Evolutionary conservation across 169 alveolate species (phyloP).

Genomic region (Cardiosporidium cionae): DNA sequence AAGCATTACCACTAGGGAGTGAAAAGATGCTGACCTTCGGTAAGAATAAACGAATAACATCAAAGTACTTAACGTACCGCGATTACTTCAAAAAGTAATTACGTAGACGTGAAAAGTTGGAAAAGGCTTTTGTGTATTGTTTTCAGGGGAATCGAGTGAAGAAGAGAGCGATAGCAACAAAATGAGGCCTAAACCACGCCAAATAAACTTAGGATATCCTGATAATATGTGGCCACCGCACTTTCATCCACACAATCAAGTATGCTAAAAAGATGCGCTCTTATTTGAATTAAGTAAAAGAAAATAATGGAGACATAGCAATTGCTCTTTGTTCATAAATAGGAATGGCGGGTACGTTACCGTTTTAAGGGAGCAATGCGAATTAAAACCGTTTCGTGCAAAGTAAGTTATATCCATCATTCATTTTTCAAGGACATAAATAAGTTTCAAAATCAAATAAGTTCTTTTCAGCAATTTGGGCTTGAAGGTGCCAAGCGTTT

Average conservation of each 20-base stretch:
- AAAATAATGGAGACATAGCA: neutral
- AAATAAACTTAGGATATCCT: conserved; percentile 36
- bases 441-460: neutral
- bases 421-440: no score
- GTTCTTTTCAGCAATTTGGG: conserved; percentile 32
- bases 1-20: neutral
- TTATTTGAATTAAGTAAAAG: neutral
- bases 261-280: neutral
- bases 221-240: conserved; percentile 60
- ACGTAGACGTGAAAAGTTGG: neutral
- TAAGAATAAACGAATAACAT: no score
- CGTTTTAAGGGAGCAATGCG: conserved; percentile 55
- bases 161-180: neutral
- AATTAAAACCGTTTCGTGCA: conserved; percentile 47
- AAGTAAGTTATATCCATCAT: neutral
- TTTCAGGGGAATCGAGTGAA: neutral
- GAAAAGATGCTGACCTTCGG: neutral
- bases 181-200: neutral
- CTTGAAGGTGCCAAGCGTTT: conserved; percentile 38
- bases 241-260: conserved; percentile 55
- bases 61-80: no score
- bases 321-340: neutral
- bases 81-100: no score
- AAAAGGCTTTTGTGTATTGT: neutral
- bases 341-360: conserved; percentile 52